phyloP scores from a whole-genome alignment of 2,329 filamentous ascomycete species.

The Paecilomyces variotii region DNA sequence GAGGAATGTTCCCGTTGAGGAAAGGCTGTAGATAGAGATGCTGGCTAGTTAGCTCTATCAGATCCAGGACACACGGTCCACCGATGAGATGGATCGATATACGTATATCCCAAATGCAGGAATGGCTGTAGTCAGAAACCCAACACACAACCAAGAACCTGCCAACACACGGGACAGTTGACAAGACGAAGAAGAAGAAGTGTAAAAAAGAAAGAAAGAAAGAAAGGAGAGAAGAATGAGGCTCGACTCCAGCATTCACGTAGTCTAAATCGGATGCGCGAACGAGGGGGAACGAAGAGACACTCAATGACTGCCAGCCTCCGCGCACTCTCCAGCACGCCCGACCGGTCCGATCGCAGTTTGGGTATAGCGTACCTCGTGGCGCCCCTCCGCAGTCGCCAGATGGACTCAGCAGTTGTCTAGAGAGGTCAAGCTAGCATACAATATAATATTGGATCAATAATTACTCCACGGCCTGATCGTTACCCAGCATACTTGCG shows the following conservation, averaged over 20 bases:
- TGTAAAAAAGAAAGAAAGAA: conserved; percentile 7
- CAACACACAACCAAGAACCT: not conserved
- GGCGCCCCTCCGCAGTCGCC: conserved; percentile 7
- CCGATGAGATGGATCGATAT: not conserved
- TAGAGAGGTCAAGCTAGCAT: too few species aligned
- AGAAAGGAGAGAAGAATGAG: conserved; percentile 5
- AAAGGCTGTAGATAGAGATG: not conserved
- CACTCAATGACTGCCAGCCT: conserved; percentile 1
- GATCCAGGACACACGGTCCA: not conserved
- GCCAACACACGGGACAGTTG: conserved; percentile 9
- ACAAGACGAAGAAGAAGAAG: conserved; percentile 2
- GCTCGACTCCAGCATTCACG: too few species aligned
- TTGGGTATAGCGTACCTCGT: conserved; percentile 17
- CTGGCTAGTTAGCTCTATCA: not conserved
- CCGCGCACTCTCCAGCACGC: conserved; percentile 21
- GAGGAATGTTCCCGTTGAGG: not conserved
- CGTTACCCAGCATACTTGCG: not conserved
- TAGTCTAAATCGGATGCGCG: too few species aligned
- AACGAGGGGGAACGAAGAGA: not conserved
- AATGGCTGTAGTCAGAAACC: not conserved
- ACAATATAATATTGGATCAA: too few species aligned
- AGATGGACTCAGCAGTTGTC: not conserved
- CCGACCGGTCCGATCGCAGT: conserved; percentile 1
- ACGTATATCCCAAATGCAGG: not conserved
- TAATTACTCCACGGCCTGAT: not conserved